A percentile compares a stretch with the other conserved stretches of the same genome.
Conservation (phyloP, 768 basidiomycete genomes). For the Suillus ampliporus region DNA sequence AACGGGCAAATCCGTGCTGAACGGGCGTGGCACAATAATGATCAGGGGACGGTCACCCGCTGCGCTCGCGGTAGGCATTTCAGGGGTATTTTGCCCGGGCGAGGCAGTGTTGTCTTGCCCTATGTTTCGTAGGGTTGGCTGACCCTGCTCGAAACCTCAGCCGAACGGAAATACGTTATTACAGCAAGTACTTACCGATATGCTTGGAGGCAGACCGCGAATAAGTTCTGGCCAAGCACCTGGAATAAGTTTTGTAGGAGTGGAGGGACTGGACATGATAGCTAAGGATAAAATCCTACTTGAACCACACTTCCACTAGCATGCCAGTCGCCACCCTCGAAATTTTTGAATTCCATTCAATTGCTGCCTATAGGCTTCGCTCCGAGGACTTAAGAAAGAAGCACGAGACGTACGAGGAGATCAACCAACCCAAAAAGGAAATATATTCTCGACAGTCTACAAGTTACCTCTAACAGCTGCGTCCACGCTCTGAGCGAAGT, state of each 20-base stretch:
- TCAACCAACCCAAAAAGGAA: conserved; percentile 19
- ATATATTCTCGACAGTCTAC: conserved; percentile 45
- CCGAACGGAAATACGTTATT: neutral
- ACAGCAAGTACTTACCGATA: neutral
- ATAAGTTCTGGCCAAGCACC: conserved; percentile 30
- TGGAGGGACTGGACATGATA: conserved; percentile 21
- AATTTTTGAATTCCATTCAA: neutral
- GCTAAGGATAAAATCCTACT: conserved; percentile 15
- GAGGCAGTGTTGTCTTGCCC: neutral
- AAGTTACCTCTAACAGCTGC: conserved; percentile 80
- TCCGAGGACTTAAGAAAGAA: conserved; percentile 13
- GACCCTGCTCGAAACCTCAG: neutral
- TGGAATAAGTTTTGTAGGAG: conserved; percentile 23
- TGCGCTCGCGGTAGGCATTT: conserved; percentile 4
- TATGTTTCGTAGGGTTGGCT: neutral
- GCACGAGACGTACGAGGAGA: conserved; percentile 27
- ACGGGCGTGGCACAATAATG: conserved; percentile 40
- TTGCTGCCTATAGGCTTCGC: conserved; percentile 1
- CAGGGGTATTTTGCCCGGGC: neutral
- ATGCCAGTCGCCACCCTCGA: no score
- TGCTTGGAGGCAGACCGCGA: conserved; percentile 15
- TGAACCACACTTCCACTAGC: neutral
- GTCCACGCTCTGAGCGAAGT: conserved; percentile 89
- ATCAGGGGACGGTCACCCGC: conserved; percentile 22
- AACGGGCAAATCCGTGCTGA: conserved; percentile 36